A percentile compares a stretch with the other conserved stretches of the same genome.
phyloP scores from a whole-genome alignment of 495 filamentous ascomycete genomes.

The Astrothelium subdiscretum region DNA sequence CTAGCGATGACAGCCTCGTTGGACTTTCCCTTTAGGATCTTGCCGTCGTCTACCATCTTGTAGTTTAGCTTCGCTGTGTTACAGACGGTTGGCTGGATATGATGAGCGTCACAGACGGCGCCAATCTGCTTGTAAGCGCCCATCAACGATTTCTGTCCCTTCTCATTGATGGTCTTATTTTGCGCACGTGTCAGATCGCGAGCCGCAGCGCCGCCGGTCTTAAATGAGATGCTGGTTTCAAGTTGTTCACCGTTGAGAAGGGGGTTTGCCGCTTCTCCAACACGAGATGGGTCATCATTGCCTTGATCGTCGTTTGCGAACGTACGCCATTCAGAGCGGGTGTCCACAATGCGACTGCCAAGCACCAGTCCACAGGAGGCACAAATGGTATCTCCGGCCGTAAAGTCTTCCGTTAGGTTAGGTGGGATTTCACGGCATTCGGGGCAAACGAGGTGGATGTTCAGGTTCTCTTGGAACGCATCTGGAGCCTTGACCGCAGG shows the following conservation, averaged over 20 bases:
- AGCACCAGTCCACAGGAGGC: constrained; percentile 85
- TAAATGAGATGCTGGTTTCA: constrained; percentile 76
- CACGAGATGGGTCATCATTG: constrained; percentile 92
- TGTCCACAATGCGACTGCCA: constrained; percentile 81
- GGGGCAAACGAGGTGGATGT: constrained; percentile 65
- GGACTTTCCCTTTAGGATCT: constrained; percentile 89
- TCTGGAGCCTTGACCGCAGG: constrained; percentile 13
- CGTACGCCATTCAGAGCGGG: constrained; percentile 94
- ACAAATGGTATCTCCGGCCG: constrained; percentile 86
- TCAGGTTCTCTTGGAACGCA: constrained; percentile 66
- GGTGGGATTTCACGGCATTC: constrained; percentile 89
- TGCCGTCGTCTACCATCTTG: constrained; percentile 84
- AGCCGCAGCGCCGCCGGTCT: constrained; percentile 52
- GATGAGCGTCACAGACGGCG: constrained; percentile 72
- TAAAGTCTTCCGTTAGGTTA: constrained; percentile 84
- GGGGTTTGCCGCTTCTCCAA: constrained; percentile 80
- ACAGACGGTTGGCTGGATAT: constrained; percentile 64
- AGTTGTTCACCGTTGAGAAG: constrained; percentile 87
- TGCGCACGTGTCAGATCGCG: constrained; percentile 79
- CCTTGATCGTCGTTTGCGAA: constrained; percentile 94
- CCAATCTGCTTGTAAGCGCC: constrained; percentile 84
- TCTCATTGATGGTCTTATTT: constrained; percentile 75
- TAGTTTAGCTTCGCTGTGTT: constrained; percentile 87
- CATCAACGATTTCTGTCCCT: constrained; percentile 65
- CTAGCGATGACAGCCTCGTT: constrained; percentile 88